A percentile compares a stretch with the other conserved stretches of the same genome.
These are phyloP conservation scores for Euphorbia celastroides DNA, from an alignment of 441 rosid genomes.

Conservation along the genomic window DNA sequence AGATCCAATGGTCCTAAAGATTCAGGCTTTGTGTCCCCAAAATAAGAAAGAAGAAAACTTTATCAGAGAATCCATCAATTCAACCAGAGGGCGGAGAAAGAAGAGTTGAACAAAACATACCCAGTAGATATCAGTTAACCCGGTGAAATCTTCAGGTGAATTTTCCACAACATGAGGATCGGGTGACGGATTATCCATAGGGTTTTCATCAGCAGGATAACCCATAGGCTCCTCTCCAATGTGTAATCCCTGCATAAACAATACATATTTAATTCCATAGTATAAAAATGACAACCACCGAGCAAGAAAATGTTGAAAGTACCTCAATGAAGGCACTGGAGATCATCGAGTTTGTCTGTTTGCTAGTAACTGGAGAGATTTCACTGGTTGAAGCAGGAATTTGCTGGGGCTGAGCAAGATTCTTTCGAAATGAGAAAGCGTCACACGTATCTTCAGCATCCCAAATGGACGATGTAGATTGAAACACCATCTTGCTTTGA, in stretches of 20 bases:
- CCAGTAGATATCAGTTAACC: conserved; percentile 81
- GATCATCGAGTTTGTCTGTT: conserved; percentile 23
- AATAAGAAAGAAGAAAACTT: not conserved
- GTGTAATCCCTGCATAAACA: conserved; percentile 44
- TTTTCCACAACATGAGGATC: conserved; percentile 35
- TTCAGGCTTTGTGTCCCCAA: conserved; percentile 48
- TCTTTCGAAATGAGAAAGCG: conserved; percentile 76
- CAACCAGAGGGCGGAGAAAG: not conserved
- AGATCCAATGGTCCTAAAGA: conserved; percentile 81
- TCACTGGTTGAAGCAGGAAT: conserved; percentile 25
- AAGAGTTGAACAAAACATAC: conserved; percentile 30
- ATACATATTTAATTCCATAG: too few species aligned
- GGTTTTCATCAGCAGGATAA: conserved; percentile 35
- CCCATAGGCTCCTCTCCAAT: conserved; percentile 28
- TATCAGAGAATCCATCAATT: conserved; percentile 1
- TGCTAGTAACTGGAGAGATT: conserved; percentile 28
- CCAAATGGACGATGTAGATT: conserved; percentile 65
- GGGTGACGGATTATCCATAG: conserved; percentile 38
- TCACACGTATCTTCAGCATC: conserved; percentile 98
- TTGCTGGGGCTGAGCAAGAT: conserved; percentile 27
- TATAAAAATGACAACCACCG: too few species aligned
- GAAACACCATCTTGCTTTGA: conserved; percentile 46
- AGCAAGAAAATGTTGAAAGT: conserved; percentile 14
- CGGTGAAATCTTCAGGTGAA: conserved; percentile 46
- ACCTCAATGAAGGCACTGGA: conserved; percentile 44